Conservation (phyloP, 345 rosid genomes). For the Anacardium occidentale region DNA sequence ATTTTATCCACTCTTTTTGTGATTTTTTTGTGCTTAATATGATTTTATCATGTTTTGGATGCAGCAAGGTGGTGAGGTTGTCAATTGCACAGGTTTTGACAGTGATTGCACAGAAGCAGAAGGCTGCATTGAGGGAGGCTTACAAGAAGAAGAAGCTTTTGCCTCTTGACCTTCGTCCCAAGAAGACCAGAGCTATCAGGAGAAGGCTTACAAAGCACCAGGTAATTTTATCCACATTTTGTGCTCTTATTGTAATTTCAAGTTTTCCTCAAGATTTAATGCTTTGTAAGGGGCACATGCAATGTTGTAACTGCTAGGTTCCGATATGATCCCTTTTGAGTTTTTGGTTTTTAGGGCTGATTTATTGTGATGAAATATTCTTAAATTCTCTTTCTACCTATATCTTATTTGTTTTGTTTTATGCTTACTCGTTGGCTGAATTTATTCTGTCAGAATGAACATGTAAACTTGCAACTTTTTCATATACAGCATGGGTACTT, state of each 20-base stretch:
- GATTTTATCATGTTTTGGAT: conserved; percentile 4
- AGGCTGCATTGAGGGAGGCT: conserved; percentile 76
- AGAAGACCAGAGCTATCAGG: conserved; percentile 94
- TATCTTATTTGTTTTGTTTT: background rate
- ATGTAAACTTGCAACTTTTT: background rate
- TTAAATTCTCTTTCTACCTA: background rate
- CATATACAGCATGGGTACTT: background rate
- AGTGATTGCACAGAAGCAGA: conserved; percentile 86
- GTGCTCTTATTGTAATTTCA: background rate
- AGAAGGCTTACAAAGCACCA: conserved; percentile 92
- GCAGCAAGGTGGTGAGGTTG: conserved; percentile 94
- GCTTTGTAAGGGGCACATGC: background rate
- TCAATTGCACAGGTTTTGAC: conserved; percentile 91
- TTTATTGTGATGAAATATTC: background rate
- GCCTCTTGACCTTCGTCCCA: conserved; percentile 94
- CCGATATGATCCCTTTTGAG: background rate
- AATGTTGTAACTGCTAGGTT: too few relatives aligned
- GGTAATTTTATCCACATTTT: conserved; percentile 34
- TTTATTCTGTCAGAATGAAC: background rate
- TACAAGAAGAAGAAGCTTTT: conserved; percentile 74
- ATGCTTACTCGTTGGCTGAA: background rate
- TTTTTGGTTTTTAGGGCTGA: background rate
- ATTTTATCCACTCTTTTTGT: background rate
- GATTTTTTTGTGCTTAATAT: background rate
- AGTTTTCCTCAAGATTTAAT: background rate